These are phyloP conservation scores for Saccharomyces hybrid DNA, from an alignment of 1,139 yeast species.

Conservation along the genomic window DNA sequence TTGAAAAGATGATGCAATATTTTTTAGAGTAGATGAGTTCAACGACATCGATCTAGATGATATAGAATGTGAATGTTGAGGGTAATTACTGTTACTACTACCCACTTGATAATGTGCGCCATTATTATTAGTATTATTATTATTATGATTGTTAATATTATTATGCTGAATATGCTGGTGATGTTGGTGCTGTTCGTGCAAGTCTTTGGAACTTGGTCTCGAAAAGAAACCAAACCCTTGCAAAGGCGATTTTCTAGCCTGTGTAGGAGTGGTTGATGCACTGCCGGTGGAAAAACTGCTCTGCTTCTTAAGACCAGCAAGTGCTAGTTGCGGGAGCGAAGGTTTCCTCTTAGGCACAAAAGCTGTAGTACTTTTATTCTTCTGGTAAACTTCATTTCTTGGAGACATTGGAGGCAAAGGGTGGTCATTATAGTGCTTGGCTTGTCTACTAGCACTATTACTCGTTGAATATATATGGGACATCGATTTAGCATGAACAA, in stretches of 20 bases:
- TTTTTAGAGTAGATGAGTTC: constrained; percentile 30
- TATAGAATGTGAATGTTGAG: constrained; percentile 8
- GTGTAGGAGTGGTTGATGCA: constrained; percentile 13
- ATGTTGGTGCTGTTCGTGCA: constrained; percentile 12
- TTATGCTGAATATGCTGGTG: constrained; percentile 14
- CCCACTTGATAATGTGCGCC: constrained; percentile 1
- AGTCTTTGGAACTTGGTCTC: constrained; percentile 25
- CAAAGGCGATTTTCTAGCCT: constrained; percentile 26
- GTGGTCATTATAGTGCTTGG: background rate
- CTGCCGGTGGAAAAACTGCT: constrained; percentile 18
- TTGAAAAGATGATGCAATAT: constrained; percentile 28
- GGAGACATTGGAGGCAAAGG: background rate
- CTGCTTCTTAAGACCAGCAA: constrained; percentile 22
- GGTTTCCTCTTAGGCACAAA: constrained; percentile 21
- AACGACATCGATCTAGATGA: constrained; percentile 31
- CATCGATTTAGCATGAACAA: constrained; percentile 2
- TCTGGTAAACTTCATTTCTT: constrained; percentile 5
- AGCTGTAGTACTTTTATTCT: constrained; percentile 10
- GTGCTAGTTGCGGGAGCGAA: constrained; percentile 27
- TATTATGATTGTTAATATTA: constrained; percentile 10
- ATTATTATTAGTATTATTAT: constrained; percentile 7
- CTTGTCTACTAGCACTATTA: background rate
- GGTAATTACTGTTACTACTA: background rate
- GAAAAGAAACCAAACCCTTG: constrained; percentile 28
- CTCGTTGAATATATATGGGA: constrained; percentile 1